Percentiles rank a stretch among this genome's conserved stretches.
Evolutionary conservation across 176 grass and related monocot species (phyloP).

Genomic region (Oryza nivara): DNA sequence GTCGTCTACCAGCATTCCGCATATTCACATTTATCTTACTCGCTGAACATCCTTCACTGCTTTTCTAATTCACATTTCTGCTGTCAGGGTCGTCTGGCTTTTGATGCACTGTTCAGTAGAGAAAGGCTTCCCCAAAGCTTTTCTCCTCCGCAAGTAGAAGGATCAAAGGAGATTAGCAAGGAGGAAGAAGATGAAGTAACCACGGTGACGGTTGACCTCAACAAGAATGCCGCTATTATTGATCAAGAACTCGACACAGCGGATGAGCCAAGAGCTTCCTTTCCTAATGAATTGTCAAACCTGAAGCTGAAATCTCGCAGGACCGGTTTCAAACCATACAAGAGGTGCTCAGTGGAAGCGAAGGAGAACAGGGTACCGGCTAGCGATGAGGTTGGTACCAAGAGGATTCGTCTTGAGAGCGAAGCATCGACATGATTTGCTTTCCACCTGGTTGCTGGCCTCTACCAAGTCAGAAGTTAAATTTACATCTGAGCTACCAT

Average conservation of each 20-base stretch:
- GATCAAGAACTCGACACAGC: conserved; percentile 43
- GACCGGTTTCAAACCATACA: conserved; percentile 96
- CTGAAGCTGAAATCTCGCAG: conserved; percentile 65
- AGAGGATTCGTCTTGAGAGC: conserved; percentile 83
- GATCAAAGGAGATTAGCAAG: conserved; percentile 35
- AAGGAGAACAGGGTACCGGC: conserved; percentile 64
- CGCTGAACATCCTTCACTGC: conserved; percentile 44
- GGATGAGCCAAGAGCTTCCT: conserved; percentile 38
- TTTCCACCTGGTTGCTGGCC: conserved; percentile 26
- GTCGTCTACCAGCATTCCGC: conserved; percentile 40
- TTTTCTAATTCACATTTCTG: conserved; percentile 70
- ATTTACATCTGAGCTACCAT: conserved; percentile 49
- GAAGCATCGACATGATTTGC: conserved; percentile 59
- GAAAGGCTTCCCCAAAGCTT: conserved; percentile 94
- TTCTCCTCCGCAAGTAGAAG: conserved; percentile 59
- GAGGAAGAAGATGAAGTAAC: conserved; percentile 48
- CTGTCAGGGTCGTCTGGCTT: conserved; percentile 94
- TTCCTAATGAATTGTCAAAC: conserved; percentile 44
- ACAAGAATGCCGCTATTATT: conserved; percentile 46
- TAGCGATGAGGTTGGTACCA: conserved; percentile 62
- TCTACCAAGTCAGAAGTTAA: conserved; percentile 30
- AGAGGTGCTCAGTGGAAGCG: conserved; percentile 85
- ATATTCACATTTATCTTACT: conserved; percentile 41
- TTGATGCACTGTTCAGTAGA: conserved; percentile 83
- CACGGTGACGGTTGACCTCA: conserved; percentile 58